Percentiles rank a stretch among this genome's conserved stretches.
Conservation (phyloP, 2,329 filamentous ascomycete genomes). For the Ceratocystis harringtonii region DNA sequence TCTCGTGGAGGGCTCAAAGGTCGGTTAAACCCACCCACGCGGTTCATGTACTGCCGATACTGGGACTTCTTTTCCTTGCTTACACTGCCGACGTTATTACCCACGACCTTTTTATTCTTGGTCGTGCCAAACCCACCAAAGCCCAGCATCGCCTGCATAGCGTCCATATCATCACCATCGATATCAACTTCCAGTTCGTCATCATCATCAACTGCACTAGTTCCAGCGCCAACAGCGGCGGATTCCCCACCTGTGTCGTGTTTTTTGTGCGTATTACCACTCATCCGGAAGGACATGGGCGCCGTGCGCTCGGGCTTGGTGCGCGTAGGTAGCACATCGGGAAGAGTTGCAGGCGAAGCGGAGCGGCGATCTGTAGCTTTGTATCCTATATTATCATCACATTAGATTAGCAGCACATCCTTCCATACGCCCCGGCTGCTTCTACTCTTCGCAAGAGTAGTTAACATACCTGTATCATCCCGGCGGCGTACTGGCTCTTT, state of each 20-base stretch:
- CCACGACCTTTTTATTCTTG: slow-evolving; percentile 74
- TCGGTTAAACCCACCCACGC: slow-evolving; percentile 66
- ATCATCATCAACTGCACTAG: slow-evolving; percentile 22
- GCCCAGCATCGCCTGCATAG: slow-evolving; percentile 78
- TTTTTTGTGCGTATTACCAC: slow-evolving; percentile 16
- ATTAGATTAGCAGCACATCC: no score
- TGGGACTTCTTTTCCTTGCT: slow-evolving; percentile 87
- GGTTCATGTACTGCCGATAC: slow-evolving; percentile 95
- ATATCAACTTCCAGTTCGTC: slow-evolving; percentile 39
- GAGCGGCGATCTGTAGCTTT: slow-evolving; percentile 24
- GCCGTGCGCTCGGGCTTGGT: slow-evolving; percentile 20
- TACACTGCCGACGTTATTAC: slow-evolving; percentile 71
- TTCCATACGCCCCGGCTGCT: no score
- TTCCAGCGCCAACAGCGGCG: slow-evolving; percentile 6
- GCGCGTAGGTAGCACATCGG: slow-evolving; percentile 25
- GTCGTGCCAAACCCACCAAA: slow-evolving; percentile 76
- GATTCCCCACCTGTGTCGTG: slow-evolving; percentile 7
- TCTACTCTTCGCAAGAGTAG: no score
- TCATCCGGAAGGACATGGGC: slow-evolving; percentile 26
- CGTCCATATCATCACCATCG: slow-evolving; percentile 51
- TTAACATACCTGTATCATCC: slow-evolving; percentile 19
- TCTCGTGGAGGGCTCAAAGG: slow-evolving; percentile 46
- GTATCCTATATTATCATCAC: slow-evolving; percentile 10
- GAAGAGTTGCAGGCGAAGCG: slow-evolving; percentile 22
- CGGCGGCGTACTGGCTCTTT: neutral